These are phyloP conservation scores for Penicillium sp. DNA, from an alignment of 2,329 filamentous ascomycete species.

Conservation along the genomic window DNA sequence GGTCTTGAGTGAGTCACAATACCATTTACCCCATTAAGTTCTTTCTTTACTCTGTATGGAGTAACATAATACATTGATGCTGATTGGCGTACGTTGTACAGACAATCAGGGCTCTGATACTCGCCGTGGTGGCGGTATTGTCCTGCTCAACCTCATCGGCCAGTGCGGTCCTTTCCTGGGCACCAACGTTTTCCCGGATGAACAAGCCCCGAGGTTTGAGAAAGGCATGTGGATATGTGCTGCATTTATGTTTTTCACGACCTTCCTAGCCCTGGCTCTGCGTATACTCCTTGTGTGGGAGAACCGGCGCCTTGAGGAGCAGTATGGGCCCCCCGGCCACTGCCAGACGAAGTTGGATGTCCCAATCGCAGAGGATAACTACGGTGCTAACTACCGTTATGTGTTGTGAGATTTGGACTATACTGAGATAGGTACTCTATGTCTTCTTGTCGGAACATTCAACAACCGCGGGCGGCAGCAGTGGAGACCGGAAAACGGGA, in stretches of 20 bases:
- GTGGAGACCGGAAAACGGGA: no score
- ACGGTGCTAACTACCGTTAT: slow-evolving; percentile 39
- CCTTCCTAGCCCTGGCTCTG: slow-evolving; percentile 51
- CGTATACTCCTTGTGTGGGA: slow-evolving; percentile 56
- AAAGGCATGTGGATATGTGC: slow-evolving; percentile 61
- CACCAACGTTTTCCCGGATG: slow-evolving; percentile 58
- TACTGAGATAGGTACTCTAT: no score
- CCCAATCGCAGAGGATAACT: slow-evolving; percentile 39
- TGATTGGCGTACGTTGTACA: slow-evolving; percentile 13
- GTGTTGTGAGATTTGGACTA: slow-evolving; percentile 33
- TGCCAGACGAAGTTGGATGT: slow-evolving; percentile 14
- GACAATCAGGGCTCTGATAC: slow-evolving; percentile 68
- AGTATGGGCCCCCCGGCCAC: slow-evolving; percentile 41
- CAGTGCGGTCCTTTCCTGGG: slow-evolving; percentile 63
- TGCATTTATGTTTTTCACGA: slow-evolving; percentile 59
- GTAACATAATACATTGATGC: no score
- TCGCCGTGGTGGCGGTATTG: slow-evolving; percentile 62
- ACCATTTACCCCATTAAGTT: background rate
- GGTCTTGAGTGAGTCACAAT: slow-evolving; percentile 52
- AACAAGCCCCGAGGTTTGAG: slow-evolving; percentile 46
- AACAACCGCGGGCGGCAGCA: no score
- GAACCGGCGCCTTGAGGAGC: slow-evolving; percentile 57
- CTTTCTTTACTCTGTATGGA: no score
- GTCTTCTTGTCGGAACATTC: no score
- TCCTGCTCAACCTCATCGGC: slow-evolving; percentile 64